A percentile compares a stretch with the other conserved stretches of the same genome.
These are phyloP conservation scores for Barnettozyma pratensis DNA, from an alignment of 805 yeast genomes.

Conservation along the genomic window DNA sequence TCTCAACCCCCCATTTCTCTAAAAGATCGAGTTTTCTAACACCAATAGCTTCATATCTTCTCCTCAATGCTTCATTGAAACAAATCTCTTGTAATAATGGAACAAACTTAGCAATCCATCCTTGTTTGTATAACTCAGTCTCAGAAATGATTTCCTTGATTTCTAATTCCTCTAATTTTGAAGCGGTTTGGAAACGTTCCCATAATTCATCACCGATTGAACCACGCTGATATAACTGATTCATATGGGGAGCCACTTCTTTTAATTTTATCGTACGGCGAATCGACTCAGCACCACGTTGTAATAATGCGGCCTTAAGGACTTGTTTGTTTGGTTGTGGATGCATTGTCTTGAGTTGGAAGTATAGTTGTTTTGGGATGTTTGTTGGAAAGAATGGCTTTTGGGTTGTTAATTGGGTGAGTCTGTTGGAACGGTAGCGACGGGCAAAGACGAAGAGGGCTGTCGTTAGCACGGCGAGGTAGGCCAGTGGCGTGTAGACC, in stretches of 20 bases:
- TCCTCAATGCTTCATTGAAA: constrained; percentile 84
- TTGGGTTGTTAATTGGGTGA: constrained; percentile 47
- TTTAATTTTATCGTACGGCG: constrained; percentile 78
- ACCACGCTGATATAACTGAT: constrained; percentile 76
- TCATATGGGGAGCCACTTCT: constrained; percentile 69
- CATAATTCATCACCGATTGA: constrained; percentile 86
- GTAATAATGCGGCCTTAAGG: constrained; percentile 59
- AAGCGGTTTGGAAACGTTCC: constrained; percentile 73
- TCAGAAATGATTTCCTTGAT: constrained; percentile 69
- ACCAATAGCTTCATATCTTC: constrained; percentile 47
- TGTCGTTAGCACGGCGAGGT: constrained; percentile 62
- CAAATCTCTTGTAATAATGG: constrained; percentile 84
- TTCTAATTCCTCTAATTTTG: constrained; percentile 76
- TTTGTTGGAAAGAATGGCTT: constrained; percentile 73
- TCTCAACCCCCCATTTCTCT: constrained; percentile 28
- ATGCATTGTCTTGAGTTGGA: constrained; percentile 46
- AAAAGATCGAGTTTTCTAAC: constrained; percentile 32
- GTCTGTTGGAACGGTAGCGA: constrained; percentile 53
- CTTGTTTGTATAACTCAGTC: constrained; percentile 66
- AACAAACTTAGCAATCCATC: constrained; percentile 76
- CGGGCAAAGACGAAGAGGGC: constrained; percentile 67
- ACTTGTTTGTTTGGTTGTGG: constrained; percentile 73
- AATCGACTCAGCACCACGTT: constrained; percentile 82
- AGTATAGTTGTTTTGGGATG: constrained; percentile 58
- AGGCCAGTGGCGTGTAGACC: constrained; percentile 68